Conservation (phyloP, 2,329 filamentous ascomycete genomes). For the Teratosphaeriaceae sp. region DNA sequence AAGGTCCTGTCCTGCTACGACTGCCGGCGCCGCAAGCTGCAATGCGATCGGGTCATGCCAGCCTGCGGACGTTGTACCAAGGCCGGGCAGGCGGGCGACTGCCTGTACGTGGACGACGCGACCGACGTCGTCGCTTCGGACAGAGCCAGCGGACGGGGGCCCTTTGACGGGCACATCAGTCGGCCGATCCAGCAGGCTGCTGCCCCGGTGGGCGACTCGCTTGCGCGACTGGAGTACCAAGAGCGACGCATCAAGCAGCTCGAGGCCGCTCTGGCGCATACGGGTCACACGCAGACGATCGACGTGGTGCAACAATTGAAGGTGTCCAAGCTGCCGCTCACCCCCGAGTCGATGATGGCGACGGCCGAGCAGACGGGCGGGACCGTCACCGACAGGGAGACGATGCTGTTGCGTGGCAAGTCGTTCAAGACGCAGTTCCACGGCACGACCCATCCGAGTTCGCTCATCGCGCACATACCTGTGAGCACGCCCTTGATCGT, state of each 20-base stretch:
- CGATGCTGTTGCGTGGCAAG: slow-evolving; percentile 37
- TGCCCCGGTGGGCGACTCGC: slow-evolving; percentile 16
- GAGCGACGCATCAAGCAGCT: slow-evolving; percentile 24
- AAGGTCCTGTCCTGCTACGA: slow-evolving; percentile 43
- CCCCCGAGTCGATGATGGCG: slow-evolving; percentile 19
- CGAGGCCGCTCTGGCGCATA: slow-evolving; percentile 17
- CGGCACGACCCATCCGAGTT: slow-evolving; percentile 35
- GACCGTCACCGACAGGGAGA: slow-evolving; percentile 26
- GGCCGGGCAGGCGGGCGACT: slow-evolving; percentile 36
- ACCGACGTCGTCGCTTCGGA: slow-evolving; percentile 9
- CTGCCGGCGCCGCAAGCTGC: slow-evolving; percentile 41
- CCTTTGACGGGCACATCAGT: slow-evolving; percentile 27
- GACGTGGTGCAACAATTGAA: slow-evolving; percentile 12
- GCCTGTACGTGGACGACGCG: slow-evolving; percentile 32
- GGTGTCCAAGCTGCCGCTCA: slow-evolving; percentile 17
- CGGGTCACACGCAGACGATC: slow-evolving; percentile 5
- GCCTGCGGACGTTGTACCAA: slow-evolving; percentile 40
- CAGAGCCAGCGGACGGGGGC: slow-evolving; percentile 11
- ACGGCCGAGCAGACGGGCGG: slow-evolving; percentile 5
- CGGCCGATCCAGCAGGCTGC: slow-evolving; percentile 12
- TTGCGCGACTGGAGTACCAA: slow-evolving; percentile 21
- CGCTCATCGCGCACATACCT: slow-evolving; percentile 23
- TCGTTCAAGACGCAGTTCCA: slow-evolving; percentile 41
- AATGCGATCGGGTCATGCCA: slow-evolving; percentile 40
- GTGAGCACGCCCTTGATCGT: too few species aligned